Percentiles rank a stretch among this genome's conserved stretches.
phyloP scores from a whole-genome alignment of 1,284 basidiomycete genomes.

The Heterobasidion occidentale region DNA sequence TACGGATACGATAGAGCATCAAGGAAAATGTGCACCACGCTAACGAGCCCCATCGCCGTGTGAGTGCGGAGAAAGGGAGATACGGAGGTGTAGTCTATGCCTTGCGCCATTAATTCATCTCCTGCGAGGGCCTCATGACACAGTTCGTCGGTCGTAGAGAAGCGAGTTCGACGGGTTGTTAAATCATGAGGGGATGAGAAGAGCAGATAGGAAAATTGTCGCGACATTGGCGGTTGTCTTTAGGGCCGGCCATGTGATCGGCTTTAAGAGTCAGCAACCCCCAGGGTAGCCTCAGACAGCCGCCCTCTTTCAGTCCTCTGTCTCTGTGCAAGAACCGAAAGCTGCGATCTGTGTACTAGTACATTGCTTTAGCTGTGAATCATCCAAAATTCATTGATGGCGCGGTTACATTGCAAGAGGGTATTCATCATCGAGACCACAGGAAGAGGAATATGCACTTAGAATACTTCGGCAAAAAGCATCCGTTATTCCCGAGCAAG shows the following conservation, averaged over 20 bases:
- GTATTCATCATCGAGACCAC: no score
- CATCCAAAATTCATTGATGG: no score
- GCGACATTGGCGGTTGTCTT: conserved; percentile 1
- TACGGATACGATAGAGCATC: conserved; percentile 1
- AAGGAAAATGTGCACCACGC: conserved; percentile 66
- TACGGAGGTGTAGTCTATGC: conserved; percentile 84
- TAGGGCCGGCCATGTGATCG: conserved; percentile 9
- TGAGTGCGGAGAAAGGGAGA: conserved; percentile 55
- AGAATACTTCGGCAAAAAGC: not conserved
- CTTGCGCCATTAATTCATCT: conserved; percentile 82
- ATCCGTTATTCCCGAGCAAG: not conserved
- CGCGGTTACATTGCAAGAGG: no score
- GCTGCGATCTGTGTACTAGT: no score
- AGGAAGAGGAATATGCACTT: no score
- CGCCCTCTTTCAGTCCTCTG: no score
- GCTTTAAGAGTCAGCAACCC: not conserved
- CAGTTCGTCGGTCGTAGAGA: conserved; percentile 43
- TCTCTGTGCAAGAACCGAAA: no score
- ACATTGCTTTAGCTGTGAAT: no score
- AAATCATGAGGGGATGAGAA: conserved; percentile 54
- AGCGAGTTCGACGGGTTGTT: conserved; percentile 40
- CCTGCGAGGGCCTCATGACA: conserved; percentile 74
- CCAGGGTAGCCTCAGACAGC: not conserved
- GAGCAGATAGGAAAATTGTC: conserved; percentile 1
- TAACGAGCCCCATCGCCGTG: conserved; percentile 72